These are phyloP conservation scores for Mycena leptocephala DNA, from an alignment of 768 basidiomycete genomes.

Conservation along the genomic window DNA sequence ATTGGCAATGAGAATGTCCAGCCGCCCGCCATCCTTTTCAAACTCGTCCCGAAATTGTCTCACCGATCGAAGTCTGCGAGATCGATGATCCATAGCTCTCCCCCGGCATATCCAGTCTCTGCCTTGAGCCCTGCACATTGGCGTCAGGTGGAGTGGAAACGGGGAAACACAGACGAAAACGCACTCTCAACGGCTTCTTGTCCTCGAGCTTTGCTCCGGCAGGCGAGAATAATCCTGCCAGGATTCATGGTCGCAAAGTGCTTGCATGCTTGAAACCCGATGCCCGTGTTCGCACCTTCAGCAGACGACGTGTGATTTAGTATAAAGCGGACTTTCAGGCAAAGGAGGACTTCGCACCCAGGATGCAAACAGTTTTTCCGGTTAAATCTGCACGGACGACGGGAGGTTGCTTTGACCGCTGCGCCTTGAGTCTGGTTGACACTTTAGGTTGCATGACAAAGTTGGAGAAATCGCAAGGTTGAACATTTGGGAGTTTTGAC, in stretches of 20 bases:
- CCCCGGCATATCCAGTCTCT: conserved; percentile 39
- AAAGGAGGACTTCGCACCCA: conserved; percentile 37
- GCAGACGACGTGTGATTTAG: background rate
- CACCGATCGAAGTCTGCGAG: conserved; percentile 45
- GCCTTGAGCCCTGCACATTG: conserved; percentile 38
- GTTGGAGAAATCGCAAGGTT: background rate
- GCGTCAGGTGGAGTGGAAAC: background rate
- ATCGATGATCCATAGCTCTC: conserved; percentile 49
- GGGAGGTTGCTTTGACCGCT: background rate
- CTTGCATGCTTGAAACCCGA: conserved; percentile 63
- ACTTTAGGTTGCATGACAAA: background rate
- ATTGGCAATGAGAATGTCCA: conserved; percentile 17
- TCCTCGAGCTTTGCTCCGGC: background rate
- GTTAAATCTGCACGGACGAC: background rate
- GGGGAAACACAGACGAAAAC: background rate
- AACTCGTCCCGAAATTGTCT: conserved; percentile 44
- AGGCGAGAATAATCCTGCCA: background rate
- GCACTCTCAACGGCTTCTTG: background rate
- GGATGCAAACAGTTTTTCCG: background rate
- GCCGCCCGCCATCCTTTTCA: background rate
- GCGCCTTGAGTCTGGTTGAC: background rate
- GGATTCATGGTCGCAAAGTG: conserved; percentile 3
- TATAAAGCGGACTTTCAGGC: background rate
- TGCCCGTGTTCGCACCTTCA: conserved; percentile 62
- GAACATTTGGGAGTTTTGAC: too few species aligned